Percentiles rank a stretch among this genome's conserved stretches.
phyloP scores from a whole-genome alignment of 208 protist genomes.

The Pavlovales sp. region DNA sequence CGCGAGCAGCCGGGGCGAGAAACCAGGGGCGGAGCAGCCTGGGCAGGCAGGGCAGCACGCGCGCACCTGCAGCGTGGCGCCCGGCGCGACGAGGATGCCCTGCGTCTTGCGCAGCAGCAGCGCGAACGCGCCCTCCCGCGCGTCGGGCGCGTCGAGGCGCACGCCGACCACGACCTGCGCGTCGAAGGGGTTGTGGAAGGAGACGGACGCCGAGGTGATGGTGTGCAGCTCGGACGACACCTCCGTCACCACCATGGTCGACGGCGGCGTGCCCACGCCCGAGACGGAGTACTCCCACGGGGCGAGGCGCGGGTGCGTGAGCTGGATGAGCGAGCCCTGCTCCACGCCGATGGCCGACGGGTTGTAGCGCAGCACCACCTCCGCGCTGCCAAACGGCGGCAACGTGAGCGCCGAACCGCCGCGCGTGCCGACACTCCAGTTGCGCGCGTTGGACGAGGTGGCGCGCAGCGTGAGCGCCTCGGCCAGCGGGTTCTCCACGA shows the following conservation, averaged over 20 bases:
- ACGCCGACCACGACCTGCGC: constrained; percentile 4
- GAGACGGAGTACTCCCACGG: constrained; percentile 74
- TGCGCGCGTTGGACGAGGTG: constrained; percentile 66
- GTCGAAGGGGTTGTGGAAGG: constrained; percentile 69
- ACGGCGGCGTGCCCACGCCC: constrained; percentile 69
- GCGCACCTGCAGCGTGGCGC: constrained; percentile 33
- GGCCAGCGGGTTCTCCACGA: constrained; percentile 72
- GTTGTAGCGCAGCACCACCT: constrained; percentile 71
- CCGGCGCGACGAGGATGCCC: background rate
- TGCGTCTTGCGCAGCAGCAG: constrained; percentile 28
- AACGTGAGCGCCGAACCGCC: constrained; percentile 55
- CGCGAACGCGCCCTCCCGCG: constrained; percentile 2
- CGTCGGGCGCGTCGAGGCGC: background rate
- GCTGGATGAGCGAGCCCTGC: constrained; percentile 65
- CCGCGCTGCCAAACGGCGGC: constrained; percentile 62
- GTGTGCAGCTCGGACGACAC: background rate
- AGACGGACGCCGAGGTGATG: background rate
- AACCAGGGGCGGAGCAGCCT: too few species aligned
- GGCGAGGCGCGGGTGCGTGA: constrained; percentile 69
- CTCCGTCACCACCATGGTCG: constrained; percentile 48
- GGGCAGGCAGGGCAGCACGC: too few species aligned
- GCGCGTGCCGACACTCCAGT: constrained; percentile 64
- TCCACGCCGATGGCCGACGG: constrained; percentile 68
- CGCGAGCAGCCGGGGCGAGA: too few species aligned
- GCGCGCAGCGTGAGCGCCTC: constrained; percentile 65